Evolutionary conservation across 495 filamentous ascomycete genomes (phyloP).

Genomic region (Xylaria telfairii): DNA sequence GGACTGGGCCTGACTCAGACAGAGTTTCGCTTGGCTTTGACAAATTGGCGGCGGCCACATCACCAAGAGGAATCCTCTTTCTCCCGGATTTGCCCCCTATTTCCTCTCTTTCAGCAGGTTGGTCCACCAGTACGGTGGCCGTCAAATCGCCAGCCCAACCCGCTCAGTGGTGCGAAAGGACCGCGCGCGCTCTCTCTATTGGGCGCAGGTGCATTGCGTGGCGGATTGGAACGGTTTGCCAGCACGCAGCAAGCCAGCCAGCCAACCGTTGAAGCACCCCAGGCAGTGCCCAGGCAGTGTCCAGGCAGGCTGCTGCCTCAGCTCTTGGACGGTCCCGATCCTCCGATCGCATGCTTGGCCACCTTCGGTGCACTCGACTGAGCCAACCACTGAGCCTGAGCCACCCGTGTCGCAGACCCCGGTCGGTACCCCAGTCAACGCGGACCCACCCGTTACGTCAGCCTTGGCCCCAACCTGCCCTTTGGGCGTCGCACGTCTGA

Average conservation of each 20-base stretch:
- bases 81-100: conserved; percentile 26
- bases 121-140: conserved; percentile 19
- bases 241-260: no score
- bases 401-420: conserved; percentile 3
- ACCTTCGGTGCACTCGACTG: background rate
- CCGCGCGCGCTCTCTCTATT: conserved; percentile 11
- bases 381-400: background rate
- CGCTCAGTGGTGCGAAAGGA: conserved; percentile 16
- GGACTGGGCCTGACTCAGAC: conserved; percentile 40
- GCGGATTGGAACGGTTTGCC: background rate
- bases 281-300: no score
- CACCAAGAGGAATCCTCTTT: conserved; percentile 37
- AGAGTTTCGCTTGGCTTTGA: conserved; percentile 37
- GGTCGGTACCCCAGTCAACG: conserved; percentile 10
- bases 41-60: conserved; percentile 44
- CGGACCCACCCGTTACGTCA: conserved; percentile 47
- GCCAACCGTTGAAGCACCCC: background rate
- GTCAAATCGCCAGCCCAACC: conserved; percentile 17
- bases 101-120: conserved; percentile 15
- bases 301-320: conserved; percentile 28
- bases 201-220: conserved; percentile 13
- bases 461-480: conserved; percentile 36
- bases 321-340: conserved; percentile 28
- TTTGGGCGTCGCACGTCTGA: conserved; percentile 37
- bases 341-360: conserved; percentile 37